Evolutionary conservation across 1,139 yeast genomes (phyloP).

Genomic region (Candida buenavistaensis): DNA sequence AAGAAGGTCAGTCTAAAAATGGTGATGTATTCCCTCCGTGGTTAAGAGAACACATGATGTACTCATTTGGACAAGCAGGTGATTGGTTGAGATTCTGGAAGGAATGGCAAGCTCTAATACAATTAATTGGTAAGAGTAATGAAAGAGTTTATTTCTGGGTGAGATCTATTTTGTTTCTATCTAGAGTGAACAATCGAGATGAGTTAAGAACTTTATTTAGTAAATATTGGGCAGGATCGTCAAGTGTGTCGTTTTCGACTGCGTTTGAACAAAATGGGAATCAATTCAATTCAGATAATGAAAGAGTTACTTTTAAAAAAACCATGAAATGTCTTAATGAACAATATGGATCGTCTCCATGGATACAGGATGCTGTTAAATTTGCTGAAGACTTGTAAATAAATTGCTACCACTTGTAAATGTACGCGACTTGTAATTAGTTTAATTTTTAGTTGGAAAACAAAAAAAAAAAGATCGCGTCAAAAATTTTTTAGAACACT

Average conservation of each 20-base stretch:
- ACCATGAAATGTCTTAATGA: slow-evolving; percentile 22
- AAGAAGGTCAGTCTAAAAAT: slow-evolving; percentile 7
- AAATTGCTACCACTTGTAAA: slow-evolving; percentile 3
- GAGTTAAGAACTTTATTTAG: slow-evolving; percentile 34
- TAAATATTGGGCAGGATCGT: slow-evolving; percentile 29
- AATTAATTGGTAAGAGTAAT: slow-evolving; percentile 6
- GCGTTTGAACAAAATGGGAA: slow-evolving; percentile 19
- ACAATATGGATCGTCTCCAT: slow-evolving; percentile 7
- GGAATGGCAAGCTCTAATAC: slow-evolving; percentile 31
- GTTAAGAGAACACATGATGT: slow-evolving; percentile 34
- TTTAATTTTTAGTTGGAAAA: not conserved
- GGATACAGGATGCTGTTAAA: slow-evolving; percentile 15
- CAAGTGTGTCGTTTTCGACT: slow-evolving; percentile 23
- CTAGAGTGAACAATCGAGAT: slow-evolving; percentile 25
- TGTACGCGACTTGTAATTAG: slow-evolving; percentile 4
- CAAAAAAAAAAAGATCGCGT: slow-evolving; percentile 1
- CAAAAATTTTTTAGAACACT: too few species aligned
- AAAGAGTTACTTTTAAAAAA: slow-evolving; percentile 21
- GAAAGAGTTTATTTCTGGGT: slow-evolving; percentile 29
- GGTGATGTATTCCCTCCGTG: slow-evolving; percentile 16
- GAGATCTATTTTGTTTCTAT: slow-evolving; percentile 35
- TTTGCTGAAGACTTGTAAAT: slow-evolving; percentile 12
- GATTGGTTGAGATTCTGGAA: slow-evolving; percentile 43
- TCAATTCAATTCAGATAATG: slow-evolving; percentile 21
- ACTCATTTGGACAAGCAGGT: slow-evolving; percentile 41